Base-by-base conservation (phyloP, 1,284 basidiomycete genomes). In the Ceratobasidium sp. region DNA sequence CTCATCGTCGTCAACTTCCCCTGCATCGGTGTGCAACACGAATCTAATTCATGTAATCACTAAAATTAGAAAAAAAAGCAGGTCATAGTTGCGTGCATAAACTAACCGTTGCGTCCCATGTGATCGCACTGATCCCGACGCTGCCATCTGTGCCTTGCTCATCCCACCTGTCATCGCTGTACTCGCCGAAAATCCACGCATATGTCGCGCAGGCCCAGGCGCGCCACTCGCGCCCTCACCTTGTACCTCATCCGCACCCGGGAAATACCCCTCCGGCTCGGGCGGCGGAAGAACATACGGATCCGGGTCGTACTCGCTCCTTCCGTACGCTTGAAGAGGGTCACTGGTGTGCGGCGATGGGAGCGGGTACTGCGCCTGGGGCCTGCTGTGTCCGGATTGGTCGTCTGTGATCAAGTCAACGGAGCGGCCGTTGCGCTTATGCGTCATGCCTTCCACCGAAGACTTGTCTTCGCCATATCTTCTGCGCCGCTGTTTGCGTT, bases 1-100 rank as follows among this genome's bases (percentile, higher is more conserved):
- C 9, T 85, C 89, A 21, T 85, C 81, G 46, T 82, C 80, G 9
- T 85, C 89, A 74, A 88, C 87, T 72, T 89, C 89, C 36, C 82
- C 82, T 11, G 85, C 84, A 77, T 92, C 91, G 0, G 87, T 90
- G 76, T 92, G 91, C 11, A 92, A 74, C 73, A 92, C 83, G 78
- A 87, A 89, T 54, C 87, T 67, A 21, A 25, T 67, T 40, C 36
- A 56, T 21, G 46, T 18, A 64, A 48, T 42, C 4, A 2, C 25
- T 51, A 44, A 67, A 56, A 40, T 54, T 28, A 59, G 56, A 59
- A 21, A 12, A 8, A 16, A 21, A 59, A 46, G 21, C 21, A 3
- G 9, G 6, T 6, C 33, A 38, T 30, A 56, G 30, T 30, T 23
- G 84, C 36, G 80, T 11, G n/a, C 84, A 80, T 18, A 77, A 49